phyloP scores from a whole-genome alignment of 352 stramenopile genomes.

The Phytophthora sansomeana region DNA sequence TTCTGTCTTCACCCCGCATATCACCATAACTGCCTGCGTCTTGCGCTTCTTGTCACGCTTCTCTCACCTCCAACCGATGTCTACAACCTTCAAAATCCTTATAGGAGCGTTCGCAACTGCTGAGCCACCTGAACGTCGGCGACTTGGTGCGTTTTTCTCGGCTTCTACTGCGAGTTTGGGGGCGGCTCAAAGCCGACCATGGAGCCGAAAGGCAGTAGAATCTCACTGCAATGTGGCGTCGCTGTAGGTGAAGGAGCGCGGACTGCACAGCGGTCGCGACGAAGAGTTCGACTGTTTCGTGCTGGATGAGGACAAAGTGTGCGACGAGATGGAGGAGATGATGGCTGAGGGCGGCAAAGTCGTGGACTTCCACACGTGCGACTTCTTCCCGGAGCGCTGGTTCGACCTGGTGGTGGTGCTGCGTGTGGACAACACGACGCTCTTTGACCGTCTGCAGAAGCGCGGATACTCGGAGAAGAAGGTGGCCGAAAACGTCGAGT shows the following conservation, averaged over 20 bases:
- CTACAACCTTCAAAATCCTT: constrained; percentile 13
- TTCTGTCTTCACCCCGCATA: background rate
- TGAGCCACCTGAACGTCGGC: constrained; percentile 96
- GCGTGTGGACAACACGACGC: constrained; percentile 92
- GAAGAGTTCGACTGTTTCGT: constrained; percentile 97
- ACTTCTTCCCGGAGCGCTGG: constrained; percentile 98
- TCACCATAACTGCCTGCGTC: constrained; percentile 1
- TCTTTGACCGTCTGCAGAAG: constrained; percentile 89
- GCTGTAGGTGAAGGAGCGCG: constrained; percentile 69
- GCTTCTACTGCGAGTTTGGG: constrained; percentile 9
- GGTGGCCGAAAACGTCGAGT: constrained; percentile 96
- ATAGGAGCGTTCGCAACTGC: constrained; percentile 74
- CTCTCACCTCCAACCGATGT: constrained; percentile 11
- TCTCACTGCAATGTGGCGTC: constrained; percentile 20
- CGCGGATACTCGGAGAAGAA: constrained; percentile 97
- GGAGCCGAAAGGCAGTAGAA: background rate
- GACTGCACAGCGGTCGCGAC: constrained; percentile 88
- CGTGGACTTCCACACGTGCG: constrained; percentile 97
- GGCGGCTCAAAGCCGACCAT: constrained; percentile 1
- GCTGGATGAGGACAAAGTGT: constrained; percentile 97
- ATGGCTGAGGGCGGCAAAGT: constrained; percentile 91
- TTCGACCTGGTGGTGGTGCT: constrained; percentile 96
- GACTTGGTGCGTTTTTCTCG: constrained; percentile 76
- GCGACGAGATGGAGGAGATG: constrained; percentile 95
- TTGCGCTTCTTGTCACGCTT: constrained; percentile 15